These are phyloP conservation scores for Fusarium udum DNA, from an alignment of 2,329 filamentous ascomycete species.

Conservation along the genomic window DNA sequence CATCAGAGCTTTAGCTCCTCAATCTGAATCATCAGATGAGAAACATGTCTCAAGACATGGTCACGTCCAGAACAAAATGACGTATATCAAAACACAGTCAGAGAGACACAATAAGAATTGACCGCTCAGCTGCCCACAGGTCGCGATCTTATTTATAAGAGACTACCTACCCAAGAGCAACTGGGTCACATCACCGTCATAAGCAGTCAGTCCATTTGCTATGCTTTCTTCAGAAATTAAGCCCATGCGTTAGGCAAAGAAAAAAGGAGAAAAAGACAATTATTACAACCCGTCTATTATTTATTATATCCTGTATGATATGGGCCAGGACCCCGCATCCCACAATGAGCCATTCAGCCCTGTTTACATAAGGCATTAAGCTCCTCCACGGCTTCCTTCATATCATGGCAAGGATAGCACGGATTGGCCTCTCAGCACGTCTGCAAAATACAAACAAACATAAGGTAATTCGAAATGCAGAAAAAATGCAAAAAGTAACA, in stretches of 20 bases:
- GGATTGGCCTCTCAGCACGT: not conserved
- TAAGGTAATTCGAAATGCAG: not conserved
- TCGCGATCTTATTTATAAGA: slow-evolving; percentile 23
- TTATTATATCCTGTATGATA: not conserved
- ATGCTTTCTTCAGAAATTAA: slow-evolving; percentile 11
- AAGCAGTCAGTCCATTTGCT: not conserved
- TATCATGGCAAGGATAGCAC: not conserved
- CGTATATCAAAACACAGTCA: slow-evolving; percentile 17
- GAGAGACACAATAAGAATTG: slow-evolving; percentile 13
- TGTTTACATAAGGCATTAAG: slow-evolving; percentile 13
- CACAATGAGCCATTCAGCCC: not conserved
- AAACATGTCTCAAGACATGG: slow-evolving; percentile 23
- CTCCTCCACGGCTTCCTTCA: slow-evolving; percentile 25
- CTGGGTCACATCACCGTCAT: not conserved
- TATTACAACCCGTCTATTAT: not conserved
- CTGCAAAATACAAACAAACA: not conserved
- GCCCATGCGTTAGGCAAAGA: not conserved
- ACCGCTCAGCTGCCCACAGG: slow-evolving; percentile 27
- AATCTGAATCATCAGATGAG: slow-evolving; percentile 17
- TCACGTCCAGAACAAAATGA: slow-evolving; percentile 28
- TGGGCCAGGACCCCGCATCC: not conserved
- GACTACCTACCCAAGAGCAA: not conserved
- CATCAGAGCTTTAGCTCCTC: not conserved
- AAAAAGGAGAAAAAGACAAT: not conserved
- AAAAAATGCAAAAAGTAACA: slow-evolving; percentile 24